Conservation (phyloP, 306 rosid species). For the Oemleria cerasiformis region DNA sequence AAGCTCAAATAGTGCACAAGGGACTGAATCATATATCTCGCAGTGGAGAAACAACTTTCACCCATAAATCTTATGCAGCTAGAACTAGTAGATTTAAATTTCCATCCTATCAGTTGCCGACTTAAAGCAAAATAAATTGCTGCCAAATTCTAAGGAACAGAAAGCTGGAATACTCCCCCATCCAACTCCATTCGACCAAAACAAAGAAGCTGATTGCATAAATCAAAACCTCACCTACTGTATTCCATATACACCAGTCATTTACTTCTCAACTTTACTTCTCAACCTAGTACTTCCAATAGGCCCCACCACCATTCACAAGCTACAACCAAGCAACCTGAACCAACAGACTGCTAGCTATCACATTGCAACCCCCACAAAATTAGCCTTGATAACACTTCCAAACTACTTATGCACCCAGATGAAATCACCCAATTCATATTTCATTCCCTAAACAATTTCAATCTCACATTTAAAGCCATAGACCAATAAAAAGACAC, state of each 20-base stretch:
- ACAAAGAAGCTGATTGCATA: conserved; percentile 19
- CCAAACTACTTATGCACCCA: too few relatives aligned
- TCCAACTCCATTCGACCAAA: conserved; percentile 22
- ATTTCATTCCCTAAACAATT: too few relatives aligned
- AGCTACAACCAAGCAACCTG: conserved; percentile 14
- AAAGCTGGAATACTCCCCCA: conserved; percentile 6
- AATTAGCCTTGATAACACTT: too few relatives aligned
- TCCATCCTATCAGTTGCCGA: background rate
- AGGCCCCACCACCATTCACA: conserved; percentile 34
- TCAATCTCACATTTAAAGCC: too few relatives aligned
- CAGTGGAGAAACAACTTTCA: conserved; percentile 1
- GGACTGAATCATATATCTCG: conserved; percentile 8
- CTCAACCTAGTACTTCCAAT: conserved; percentile 21
- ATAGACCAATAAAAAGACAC: too few relatives aligned
- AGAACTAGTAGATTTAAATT: background rate
- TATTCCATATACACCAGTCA: conserved; percentile 30
- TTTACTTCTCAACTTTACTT: too few relatives aligned
- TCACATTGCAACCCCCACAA: too few relatives aligned
- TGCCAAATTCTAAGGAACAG: background rate
- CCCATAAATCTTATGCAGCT: background rate
- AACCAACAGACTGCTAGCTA: too few relatives aligned
- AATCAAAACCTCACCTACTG: conserved; percentile 24
- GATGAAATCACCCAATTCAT: too few relatives aligned
- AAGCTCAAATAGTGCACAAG: conserved; percentile 6
- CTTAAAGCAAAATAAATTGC: background rate